These are phyloP conservation scores for Colletotrichum camelliae DNA, from an alignment of 2,329 filamentous ascomycete genomes.

Conservation along the genomic window DNA sequence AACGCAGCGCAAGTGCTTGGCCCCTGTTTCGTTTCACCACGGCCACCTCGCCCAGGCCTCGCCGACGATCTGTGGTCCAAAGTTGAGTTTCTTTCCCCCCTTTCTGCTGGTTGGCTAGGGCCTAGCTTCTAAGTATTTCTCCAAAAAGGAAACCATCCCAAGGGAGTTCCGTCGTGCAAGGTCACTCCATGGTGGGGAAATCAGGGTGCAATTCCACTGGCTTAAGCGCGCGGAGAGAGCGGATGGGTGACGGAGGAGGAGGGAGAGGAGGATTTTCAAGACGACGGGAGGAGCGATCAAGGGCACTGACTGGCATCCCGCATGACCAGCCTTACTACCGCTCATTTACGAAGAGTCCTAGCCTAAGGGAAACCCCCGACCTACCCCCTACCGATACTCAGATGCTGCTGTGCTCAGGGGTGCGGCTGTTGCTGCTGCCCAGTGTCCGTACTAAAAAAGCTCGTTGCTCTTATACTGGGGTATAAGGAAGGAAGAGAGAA, in stretches of 20 bases:
- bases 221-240: constrained; percentile 1
- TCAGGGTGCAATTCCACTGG: background rate
- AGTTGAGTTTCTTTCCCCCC: background rate
- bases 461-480: background rate
- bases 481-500: background rate
- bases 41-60: constrained; percentile 13
- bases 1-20: background rate
- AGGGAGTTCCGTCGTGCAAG: background rate
- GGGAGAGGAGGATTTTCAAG: background rate
- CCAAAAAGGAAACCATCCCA: background rate
- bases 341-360: background rate
- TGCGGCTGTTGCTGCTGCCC: background rate
- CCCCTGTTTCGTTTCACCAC: constrained; percentile 24
- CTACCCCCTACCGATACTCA: background rate
- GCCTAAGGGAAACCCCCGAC: background rate
- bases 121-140: background rate
- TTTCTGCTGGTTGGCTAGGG: background rate
- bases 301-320: constrained; percentile 2
- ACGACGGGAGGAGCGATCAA: background rate
- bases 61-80: constrained; percentile 10
- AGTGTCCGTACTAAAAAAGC: background rate
- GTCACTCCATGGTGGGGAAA: background rate
- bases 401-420: constrained; percentile 20
- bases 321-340: constrained; percentile 1
- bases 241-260: background rate